Conservation (phyloP, 305 asterid genomes). For the Fraxinus angustifolia region DNA sequence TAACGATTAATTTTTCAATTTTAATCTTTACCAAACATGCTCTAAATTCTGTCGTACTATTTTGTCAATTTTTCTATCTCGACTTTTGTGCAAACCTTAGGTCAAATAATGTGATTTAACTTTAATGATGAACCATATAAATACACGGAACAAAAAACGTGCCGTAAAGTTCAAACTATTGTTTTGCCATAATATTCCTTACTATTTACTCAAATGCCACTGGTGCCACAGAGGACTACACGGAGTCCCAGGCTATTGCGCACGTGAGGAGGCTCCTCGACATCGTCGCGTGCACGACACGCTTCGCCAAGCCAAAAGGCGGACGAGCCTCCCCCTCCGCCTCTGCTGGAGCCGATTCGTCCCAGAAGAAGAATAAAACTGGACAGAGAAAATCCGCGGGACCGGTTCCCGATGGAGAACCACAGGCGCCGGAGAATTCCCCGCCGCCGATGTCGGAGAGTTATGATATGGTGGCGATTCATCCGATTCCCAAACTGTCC, state of each 20-base stretch:
- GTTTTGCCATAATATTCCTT: not conserved
- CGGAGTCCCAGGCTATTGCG: slow-evolving; percentile 60
- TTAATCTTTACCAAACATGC: too few relatives aligned
- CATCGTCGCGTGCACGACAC: slow-evolving; percentile 96
- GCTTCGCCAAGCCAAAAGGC: slow-evolving; percentile 68
- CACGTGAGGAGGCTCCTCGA: slow-evolving; percentile 97
- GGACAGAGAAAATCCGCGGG: slow-evolving; percentile 40
- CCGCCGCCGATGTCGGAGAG: slow-evolving; percentile 52
- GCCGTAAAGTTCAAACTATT: not conserved
- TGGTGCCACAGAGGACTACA: slow-evolving; percentile 70
- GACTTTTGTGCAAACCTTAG: too few relatives aligned
- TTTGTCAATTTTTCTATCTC: too few relatives aligned
- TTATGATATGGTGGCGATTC: slow-evolving; percentile 94
- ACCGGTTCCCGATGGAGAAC: slow-evolving; percentile 52
- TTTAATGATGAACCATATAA: not conserved
- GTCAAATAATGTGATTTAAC: too few relatives aligned
- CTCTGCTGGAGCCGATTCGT: slow-evolving; percentile 38
- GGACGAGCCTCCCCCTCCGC: slow-evolving; percentile 31
- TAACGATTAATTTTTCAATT: too few relatives aligned
- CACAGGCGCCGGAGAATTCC: slow-evolving; percentile 39
- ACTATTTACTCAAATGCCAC: slow-evolving; percentile 48
- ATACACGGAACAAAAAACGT: not conserved
- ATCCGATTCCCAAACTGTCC: slow-evolving; percentile 95
- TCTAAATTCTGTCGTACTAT: too few relatives aligned
- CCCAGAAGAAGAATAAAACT: slow-evolving; percentile 47